Percentiles rank a stretch among this genome's conserved stretches.
These are phyloP conservation scores for Vachellia collinsii DNA, from an alignment of 306 rosid genomes.

Conservation along the genomic window DNA sequence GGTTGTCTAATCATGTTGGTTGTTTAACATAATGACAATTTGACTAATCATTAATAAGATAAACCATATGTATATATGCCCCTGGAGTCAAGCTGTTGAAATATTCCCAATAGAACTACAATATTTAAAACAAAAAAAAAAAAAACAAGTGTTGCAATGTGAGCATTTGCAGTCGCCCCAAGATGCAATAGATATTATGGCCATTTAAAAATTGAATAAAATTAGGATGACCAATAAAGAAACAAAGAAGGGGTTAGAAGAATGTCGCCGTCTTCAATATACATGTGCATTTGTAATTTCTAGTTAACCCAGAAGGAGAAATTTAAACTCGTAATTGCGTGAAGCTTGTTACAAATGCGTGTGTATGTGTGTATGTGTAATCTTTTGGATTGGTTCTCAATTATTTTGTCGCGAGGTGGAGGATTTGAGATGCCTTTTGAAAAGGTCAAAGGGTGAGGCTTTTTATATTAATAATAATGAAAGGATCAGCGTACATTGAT, in stretches of 20 bases:
- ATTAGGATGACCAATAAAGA: neutral
- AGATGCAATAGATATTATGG: neutral
- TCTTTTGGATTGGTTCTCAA: neutral
- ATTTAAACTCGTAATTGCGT: neutral
- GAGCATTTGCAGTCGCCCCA: neutral
- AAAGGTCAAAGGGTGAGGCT: neutral
- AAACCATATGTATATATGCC: neutral
- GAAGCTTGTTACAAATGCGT: neutral
- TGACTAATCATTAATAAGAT: neutral
- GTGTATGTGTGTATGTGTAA: neutral
- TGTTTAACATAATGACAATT: constrained; percentile 21
- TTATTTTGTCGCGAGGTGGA: neutral
- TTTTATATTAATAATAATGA: neutral
- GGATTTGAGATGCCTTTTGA: neutral
- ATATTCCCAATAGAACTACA: constrained; percentile 3
- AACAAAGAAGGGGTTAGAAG: neutral
- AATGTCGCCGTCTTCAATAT: neutral
- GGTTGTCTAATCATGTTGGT: constrained; percentile 14
- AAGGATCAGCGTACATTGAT: neutral
- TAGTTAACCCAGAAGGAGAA: neutral
- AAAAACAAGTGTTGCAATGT: neutral
- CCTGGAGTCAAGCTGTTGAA: constrained; percentile 10
- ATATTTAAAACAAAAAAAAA: no score
- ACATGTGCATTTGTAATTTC: neutral
- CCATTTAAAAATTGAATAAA: neutral